phyloP scores from a whole-genome alignment of 148 eudicot species.

The Dianthus caryophyllus region DNA sequence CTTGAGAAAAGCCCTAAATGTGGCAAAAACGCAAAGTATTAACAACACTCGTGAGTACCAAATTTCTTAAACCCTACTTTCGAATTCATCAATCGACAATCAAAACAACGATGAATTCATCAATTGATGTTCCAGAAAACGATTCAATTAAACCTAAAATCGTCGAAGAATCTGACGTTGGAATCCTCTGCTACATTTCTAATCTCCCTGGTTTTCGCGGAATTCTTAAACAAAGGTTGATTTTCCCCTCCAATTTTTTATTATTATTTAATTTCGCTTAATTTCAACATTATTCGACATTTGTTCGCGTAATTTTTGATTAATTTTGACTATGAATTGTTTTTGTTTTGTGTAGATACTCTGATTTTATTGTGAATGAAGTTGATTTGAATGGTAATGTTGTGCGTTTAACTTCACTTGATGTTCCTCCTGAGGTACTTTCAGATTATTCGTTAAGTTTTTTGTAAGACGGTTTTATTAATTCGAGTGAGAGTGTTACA shows the following conservation, averaged over 20 bases:
- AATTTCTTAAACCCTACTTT: conserved; percentile 41
- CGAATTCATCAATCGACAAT: conserved; percentile 13
- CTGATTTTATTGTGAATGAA: conserved; percentile 96
- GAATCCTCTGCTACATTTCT: conserved; percentile 78
- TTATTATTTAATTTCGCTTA: neutral
- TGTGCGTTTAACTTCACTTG: conserved; percentile 70
- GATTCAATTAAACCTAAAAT: conserved; percentile 25
- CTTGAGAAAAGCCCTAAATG: conserved; percentile 16
- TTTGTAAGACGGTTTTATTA: no score
- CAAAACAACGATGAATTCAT: neutral
- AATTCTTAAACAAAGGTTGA: conserved; percentile 89
- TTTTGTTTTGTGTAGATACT: conserved; percentile 45
- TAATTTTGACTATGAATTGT: neutral
- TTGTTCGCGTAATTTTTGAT: no score
- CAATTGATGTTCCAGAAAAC: no score
- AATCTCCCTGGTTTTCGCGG: conserved; percentile 86
- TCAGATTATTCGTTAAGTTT: neutral
- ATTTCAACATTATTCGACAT: neutral
- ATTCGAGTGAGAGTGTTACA: no score
- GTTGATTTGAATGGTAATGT: conserved; percentile 87
- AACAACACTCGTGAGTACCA: conserved; percentile 4
- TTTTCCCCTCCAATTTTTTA: neutral
- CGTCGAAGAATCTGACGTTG: conserved; percentile 72
- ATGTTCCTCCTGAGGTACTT: conserved; percentile 61
- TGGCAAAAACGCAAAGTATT: conserved; percentile 23